These are phyloP conservation scores for Chytridiales sp. DNA, from an alignment of 371 early-diverging fungal genomes.

Conservation along the genomic window DNA sequence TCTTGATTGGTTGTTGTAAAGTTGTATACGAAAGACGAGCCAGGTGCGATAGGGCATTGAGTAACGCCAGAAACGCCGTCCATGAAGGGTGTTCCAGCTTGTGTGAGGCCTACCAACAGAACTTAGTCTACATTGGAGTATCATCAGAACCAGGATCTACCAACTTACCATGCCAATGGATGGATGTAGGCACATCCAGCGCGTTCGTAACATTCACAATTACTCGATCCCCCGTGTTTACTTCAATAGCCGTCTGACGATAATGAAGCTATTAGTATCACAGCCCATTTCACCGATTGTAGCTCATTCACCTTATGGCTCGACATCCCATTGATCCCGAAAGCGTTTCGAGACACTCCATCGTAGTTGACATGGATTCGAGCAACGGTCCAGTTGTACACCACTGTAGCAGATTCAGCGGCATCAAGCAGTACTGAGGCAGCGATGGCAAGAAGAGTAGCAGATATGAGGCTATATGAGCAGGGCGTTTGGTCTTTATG, in stretches of 20 bases:
- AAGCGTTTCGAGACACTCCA: conserved; percentile 19
- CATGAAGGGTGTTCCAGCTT: conserved; percentile 59
- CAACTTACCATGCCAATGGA: conserved; percentile 67
- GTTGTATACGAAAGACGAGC: conserved; percentile 59
- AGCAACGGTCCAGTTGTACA: conserved; percentile 23
- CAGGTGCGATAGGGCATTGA: conserved; percentile 39
- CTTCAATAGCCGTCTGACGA: conserved; percentile 10
- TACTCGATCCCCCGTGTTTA: conserved; percentile 18
- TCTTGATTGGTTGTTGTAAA: conserved; percentile 56
- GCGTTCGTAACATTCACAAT: conserved; percentile 45
- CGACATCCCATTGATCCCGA: conserved; percentile 22
- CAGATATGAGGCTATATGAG: no score
- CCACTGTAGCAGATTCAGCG: conserved; percentile 2
- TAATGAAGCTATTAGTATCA: conserved; percentile 4
- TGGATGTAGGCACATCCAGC: conserved; percentile 55
- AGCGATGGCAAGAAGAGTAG: no score
- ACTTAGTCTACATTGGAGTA: no score
- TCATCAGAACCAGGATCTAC: no score
- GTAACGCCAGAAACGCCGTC: conserved; percentile 58
- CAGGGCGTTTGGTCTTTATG: no score
- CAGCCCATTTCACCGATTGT: conserved; percentile 11
- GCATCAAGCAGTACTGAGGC: not conserved
- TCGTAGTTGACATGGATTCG: conserved; percentile 12
- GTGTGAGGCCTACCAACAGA: conserved; percentile 67
- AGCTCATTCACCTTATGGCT: conserved; percentile 1